A percentile compares a stretch with the other conserved stretches of the same genome.
These are phyloP conservation scores for Cryptococcus neoformans DNA, from an alignment of 1,284 basidiomycete genomes.

Conservation along the genomic window DNA sequence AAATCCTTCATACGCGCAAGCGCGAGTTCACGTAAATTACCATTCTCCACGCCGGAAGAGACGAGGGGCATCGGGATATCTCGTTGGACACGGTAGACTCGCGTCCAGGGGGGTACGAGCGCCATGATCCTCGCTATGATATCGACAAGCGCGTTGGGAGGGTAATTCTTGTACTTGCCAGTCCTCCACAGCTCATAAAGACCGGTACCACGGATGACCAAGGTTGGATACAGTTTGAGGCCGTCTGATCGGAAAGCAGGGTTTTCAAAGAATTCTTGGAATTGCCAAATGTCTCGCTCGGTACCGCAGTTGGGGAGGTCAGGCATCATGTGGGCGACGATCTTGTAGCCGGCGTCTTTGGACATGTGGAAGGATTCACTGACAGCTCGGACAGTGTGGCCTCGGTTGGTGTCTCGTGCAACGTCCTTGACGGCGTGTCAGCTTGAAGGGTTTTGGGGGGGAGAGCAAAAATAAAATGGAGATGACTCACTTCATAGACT, in stretches of 20 bases:
- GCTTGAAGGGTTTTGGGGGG: not conserved
- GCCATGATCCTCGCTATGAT: conserved; percentile 95
- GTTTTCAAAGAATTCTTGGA: conserved; percentile 98
- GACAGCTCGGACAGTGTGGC: conserved; percentile 96
- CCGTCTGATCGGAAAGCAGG: conserved; percentile 97
- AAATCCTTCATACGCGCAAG: conserved; percentile 99
- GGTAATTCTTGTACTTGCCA: conserved; percentile 98
- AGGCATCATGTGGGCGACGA: conserved; percentile 98
- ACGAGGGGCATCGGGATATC: conserved; percentile 96
- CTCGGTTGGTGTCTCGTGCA: conserved; percentile 95
- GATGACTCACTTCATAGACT: conserved; percentile 69
- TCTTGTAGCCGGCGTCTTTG: conserved; percentile 99
- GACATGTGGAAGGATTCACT: conserved; percentile 97
- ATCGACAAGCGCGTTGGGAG: conserved; percentile 95
- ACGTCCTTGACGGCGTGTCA: conserved; percentile 60
- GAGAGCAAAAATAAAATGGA: not conserved
- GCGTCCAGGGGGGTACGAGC: conserved; percentile 96
- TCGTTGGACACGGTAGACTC: conserved; percentile 97
- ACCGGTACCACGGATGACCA: conserved; percentile 97
- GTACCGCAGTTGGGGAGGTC: conserved; percentile 96
- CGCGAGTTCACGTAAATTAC: conserved; percentile 93
- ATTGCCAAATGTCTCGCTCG: conserved; percentile 96
- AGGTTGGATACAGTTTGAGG: conserved; percentile 96
- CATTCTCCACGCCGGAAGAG: conserved; percentile 96
- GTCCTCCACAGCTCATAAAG: conserved; percentile 96